Evolutionary conservation across 1,284 basidiomycete genomes (phyloP).

Genomic region (Trichosporon sp.): DNA sequence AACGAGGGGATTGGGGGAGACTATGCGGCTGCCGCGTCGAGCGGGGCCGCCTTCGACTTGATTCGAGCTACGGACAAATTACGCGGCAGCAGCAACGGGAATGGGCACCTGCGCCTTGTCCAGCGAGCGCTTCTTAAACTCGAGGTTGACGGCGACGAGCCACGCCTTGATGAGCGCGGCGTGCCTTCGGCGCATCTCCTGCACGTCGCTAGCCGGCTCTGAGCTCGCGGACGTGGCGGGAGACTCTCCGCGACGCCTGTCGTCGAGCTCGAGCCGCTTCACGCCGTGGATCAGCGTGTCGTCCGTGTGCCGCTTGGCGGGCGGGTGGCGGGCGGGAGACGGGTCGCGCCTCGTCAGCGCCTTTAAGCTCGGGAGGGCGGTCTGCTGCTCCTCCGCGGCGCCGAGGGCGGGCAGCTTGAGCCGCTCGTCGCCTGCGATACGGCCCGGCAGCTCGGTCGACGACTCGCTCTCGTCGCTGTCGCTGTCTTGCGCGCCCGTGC

Average conservation of each 20-base stretch:
- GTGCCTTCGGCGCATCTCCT: constrained; percentile 43
- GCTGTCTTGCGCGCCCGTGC: constrained; percentile 31
- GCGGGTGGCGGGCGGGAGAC: constrained; percentile 38
- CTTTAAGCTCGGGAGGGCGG: constrained; percentile 28
- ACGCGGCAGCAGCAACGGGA: constrained; percentile 14
- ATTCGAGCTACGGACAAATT: not conserved
- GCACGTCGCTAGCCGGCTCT: not conserved
- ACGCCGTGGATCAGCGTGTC: constrained; percentile 51
- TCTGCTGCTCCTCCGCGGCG: constrained; percentile 12
- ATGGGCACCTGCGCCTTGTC: constrained; percentile 24
- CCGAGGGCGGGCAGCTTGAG: constrained; percentile 37
- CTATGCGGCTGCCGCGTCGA: no score
- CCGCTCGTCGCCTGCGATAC: constrained; percentile 30
- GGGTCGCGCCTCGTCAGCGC: constrained; percentile 24
- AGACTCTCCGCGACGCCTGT: constrained; percentile 29
- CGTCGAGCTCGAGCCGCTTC: constrained; percentile 52
- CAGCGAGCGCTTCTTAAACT: constrained; percentile 41
- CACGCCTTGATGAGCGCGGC: constrained; percentile 50
- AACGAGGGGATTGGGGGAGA: no score
- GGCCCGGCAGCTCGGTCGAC: constrained; percentile 5
- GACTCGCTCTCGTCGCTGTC: constrained; percentile 19
- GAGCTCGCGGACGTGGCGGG: constrained; percentile 5
- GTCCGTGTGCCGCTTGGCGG: constrained; percentile 52
- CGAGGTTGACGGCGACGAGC: constrained; percentile 53
- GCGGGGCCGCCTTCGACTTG: no score